Percentiles rank a stretch among this genome's conserved stretches.
These are phyloP conservation scores for Chlorella sp. DNA, from an alignment of 139 green algal genomes.

Conservation along the genomic window DNA sequence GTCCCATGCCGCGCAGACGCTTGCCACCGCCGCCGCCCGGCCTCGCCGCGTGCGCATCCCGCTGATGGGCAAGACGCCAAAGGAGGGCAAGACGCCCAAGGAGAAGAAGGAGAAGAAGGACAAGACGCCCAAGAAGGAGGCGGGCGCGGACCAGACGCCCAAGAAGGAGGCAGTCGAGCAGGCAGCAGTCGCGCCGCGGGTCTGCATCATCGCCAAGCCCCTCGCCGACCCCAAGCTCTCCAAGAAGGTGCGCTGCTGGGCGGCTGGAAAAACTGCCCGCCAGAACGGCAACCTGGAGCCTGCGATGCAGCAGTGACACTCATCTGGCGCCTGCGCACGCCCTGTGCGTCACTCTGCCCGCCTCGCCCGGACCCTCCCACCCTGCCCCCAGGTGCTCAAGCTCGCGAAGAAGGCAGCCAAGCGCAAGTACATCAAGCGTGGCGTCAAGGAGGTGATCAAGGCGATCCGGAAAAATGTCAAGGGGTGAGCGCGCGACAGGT, in stretches of 20 bases:
- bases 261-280: no score
- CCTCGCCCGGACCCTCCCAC: no score
- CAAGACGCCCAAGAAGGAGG: conserved; percentile 37
- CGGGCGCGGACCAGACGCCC: conserved; percentile 45
- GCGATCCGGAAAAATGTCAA: conserved; percentile 91
- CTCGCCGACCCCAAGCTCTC: conserved; percentile 92
- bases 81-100: conserved; percentile 12
- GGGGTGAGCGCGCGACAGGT: no score
- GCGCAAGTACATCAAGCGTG: conserved; percentile 93
- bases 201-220: conserved; percentile 87
- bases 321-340: no score
- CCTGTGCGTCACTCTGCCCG: no score
- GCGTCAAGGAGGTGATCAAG: conserved; percentile 99
- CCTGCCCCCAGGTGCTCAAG: conserved; percentile 79
- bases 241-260: conserved; percentile 71
- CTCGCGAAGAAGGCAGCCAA: conserved; percentile 94
- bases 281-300: no score
- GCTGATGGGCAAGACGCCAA: conserved; percentile 15
- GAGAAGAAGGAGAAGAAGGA: conserved; percentile 23
- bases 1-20: no score
- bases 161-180: conserved; percentile 13
- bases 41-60: background rate
- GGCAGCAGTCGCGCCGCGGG: background rate
- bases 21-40: no score
- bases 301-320: no score